A percentile compares a stretch with the other conserved stretches of the same genome.
Conservation (phyloP, 164 flowering plant species). For the Amborella trichopoda region DNA sequence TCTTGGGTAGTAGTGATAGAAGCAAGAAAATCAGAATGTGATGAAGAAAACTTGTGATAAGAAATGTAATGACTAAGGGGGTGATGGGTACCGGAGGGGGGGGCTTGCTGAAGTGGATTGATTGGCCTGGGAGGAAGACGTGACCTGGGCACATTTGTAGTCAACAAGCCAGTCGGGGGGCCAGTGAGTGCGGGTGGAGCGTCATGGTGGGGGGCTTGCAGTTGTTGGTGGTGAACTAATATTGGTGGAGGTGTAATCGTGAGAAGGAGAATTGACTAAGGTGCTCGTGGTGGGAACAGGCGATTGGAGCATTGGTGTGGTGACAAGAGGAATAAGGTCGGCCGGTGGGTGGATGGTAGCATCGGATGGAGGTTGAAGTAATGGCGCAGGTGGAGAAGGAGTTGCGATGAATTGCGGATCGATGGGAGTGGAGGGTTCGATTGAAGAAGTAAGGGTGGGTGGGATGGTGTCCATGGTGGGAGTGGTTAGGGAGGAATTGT, state of each 20-base stretch:
- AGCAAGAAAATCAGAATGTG: not conserved
- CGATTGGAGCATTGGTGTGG: too few species aligned
- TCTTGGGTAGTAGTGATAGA: not conserved
- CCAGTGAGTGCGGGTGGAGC: not conserved
- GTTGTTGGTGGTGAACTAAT: too few species aligned
- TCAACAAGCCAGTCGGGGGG: too few species aligned
- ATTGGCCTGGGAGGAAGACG: not conserved
- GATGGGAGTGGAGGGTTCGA: too few species aligned
- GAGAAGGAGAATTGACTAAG: too few species aligned
- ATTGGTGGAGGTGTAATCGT: too few species aligned
- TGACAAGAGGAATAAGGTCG: too few species aligned
- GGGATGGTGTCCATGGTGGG: too few species aligned
- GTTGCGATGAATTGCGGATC: too few species aligned
- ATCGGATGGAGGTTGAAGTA: not conserved
- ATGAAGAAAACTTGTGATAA: not conserved
- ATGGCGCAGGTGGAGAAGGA: not conserved
- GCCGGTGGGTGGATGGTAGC: not conserved
- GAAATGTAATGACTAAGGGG: not conserved
- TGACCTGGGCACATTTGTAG: not conserved
- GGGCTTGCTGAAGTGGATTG: not conserved
- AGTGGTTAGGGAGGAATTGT: not conserved
- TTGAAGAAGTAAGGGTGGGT: too few species aligned
- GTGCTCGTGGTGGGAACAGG: too few species aligned
- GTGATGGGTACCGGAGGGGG: not conserved
- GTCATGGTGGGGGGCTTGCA: too few species aligned